phyloP scores from a whole-genome alignment of 1,284 basidiomycete species.

The Ceratobasidium sp. region DNA sequence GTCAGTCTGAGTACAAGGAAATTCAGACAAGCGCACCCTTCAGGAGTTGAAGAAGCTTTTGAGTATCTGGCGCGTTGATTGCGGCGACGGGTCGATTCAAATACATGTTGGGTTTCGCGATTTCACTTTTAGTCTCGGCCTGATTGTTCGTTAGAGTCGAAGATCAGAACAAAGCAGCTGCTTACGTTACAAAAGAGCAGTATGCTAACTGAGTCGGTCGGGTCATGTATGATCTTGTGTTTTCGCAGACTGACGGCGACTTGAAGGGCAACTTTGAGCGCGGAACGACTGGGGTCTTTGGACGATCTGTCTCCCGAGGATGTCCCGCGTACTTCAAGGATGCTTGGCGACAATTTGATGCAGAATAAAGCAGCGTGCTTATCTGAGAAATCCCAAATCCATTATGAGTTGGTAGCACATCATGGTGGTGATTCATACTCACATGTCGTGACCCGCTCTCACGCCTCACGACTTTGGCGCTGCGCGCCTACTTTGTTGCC shows the following conservation, averaged over 20 bases:
- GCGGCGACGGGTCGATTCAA: constrained; percentile 83
- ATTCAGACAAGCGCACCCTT: constrained; percentile 65
- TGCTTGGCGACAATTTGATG: constrained; percentile 91
- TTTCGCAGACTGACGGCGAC: constrained; percentile 90
- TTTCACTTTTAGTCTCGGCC: constrained; percentile 65
- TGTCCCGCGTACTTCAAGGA: constrained; percentile 77
- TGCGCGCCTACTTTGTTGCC: too few species aligned
- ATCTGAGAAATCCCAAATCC: constrained; percentile 26
- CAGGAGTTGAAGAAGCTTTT: constrained; percentile 76
- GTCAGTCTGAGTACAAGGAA: not conserved
- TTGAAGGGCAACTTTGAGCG: constrained; percentile 63
- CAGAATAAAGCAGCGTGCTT: constrained; percentile 91
- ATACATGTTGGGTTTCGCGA: constrained; percentile 80
- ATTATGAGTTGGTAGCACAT: not conserved
- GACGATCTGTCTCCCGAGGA: constrained; percentile 67
- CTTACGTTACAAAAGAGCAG: constrained; percentile 93
- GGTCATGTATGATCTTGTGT: constrained; percentile 88
- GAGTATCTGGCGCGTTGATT: constrained; percentile 84
- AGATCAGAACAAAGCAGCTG: constrained; percentile 9
- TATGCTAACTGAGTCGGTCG: constrained; percentile 89
- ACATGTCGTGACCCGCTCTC: too few species aligned
- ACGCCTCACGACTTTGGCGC: too few species aligned
- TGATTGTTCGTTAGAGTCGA: constrained; percentile 39
- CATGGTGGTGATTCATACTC: constrained; percentile 51
- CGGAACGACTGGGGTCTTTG: constrained; percentile 67